phyloP scores from a whole-genome alignment of 805 yeast species.

The Candida ficus region DNA sequence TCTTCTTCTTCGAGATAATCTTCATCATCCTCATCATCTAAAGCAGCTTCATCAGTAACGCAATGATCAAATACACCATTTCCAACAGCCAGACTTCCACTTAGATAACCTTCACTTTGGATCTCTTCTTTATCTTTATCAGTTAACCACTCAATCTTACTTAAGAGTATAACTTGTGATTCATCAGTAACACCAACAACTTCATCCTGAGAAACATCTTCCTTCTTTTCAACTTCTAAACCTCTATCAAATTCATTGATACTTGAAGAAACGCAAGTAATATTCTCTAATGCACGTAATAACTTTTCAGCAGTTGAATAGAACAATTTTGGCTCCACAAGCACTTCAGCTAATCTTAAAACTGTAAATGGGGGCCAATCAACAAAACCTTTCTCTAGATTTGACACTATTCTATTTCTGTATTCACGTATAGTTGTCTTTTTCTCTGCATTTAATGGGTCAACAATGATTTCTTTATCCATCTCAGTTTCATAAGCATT shows the following conservation, averaged over 20 bases:
- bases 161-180: constrained; percentile 17
- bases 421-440: constrained; percentile 9
- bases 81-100: constrained; percentile 2
- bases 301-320: constrained; percentile 36
- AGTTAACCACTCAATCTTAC: constrained; percentile 25
- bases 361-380: constrained; percentile 42
- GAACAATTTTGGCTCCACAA: constrained; percentile 39
- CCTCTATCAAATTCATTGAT: constrained; percentile 9
- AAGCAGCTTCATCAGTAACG: not conserved
- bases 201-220: not conserved
- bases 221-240: not conserved
- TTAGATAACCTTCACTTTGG: constrained; percentile 16
- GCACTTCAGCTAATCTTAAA: constrained; percentile 40
- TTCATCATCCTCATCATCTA: constrained; percentile 2
- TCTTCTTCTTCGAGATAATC: constrained; percentile 5
- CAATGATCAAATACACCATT: constrained; percentile 9
- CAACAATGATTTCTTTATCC: constrained; percentile 3
- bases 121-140: constrained; percentile 18
- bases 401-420: constrained; percentile 5
- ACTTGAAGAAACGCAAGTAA: constrained; percentile 17
- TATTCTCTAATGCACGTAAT: constrained; percentile 35
- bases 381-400: constrained; percentile 11
- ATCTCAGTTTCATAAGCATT: constrained; percentile 3
- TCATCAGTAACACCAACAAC: constrained; percentile 12
- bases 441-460: constrained; percentile 9